A percentile compares a stretch with the other conserved stretches of the same genome.
phyloP scores from a whole-genome alignment of 2,329 filamentous ascomycete genomes.

The Aureobasidium leucospermi region DNA sequence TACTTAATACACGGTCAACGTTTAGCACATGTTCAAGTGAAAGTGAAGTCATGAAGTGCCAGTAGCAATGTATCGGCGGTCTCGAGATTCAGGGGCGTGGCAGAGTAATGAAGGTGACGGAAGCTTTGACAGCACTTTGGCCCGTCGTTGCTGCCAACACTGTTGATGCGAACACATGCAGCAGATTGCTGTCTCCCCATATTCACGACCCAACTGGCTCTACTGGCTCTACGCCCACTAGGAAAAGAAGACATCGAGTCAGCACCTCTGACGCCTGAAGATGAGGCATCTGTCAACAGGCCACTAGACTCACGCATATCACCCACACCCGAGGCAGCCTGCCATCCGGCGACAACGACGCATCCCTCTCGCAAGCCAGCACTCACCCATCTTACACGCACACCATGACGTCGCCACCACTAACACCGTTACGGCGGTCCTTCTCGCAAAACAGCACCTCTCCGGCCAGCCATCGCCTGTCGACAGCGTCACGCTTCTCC shows the following conservation, averaged over 20 bases:
- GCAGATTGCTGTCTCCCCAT: neutral
- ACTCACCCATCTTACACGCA: neutral
- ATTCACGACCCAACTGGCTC: neutral
- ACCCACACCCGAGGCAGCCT: neutral
- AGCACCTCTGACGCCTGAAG: neutral
- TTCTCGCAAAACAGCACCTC: conserved; percentile 39
- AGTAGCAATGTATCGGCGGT: neutral
- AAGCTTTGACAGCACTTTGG: conserved; percentile 7
- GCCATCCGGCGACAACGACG: neutral
- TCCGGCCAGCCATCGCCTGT: conserved; percentile 30
- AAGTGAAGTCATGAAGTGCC: neutral
- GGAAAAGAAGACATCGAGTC: neutral
- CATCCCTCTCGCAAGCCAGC: neutral
- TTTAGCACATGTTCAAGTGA: neutral
- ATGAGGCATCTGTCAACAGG: conserved; percentile 1
- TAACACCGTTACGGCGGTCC: conserved; percentile 36
- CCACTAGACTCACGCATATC: neutral
- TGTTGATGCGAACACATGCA: neutral
- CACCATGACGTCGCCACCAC: conserved; percentile 33
- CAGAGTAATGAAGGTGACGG: neutral
- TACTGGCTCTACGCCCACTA: neutral
- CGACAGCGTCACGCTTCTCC: conserved; percentile 26
- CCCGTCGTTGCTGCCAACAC: conserved; percentile 1
- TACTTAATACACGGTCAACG: neutral
- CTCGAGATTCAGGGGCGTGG: neutral